Conservation (phyloP, 441 rosid species). For the Jatropha podagrica region DNA sequence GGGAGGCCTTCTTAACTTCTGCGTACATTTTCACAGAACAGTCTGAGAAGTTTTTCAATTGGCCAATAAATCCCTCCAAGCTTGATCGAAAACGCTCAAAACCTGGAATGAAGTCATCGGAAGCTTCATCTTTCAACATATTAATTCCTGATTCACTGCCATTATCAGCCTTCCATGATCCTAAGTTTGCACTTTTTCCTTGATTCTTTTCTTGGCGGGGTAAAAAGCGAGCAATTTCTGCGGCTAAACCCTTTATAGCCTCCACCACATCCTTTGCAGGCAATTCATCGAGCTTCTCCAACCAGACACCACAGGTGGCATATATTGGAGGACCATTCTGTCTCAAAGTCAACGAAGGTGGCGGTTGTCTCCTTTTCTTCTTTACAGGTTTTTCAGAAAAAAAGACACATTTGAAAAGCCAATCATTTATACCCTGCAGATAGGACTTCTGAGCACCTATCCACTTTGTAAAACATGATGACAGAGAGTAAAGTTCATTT, state of each 20-base stretch:
- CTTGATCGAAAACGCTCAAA: slow-evolving; percentile 52
- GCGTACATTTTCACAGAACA: slow-evolving; percentile 51
- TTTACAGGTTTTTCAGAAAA: slow-evolving; percentile 32
- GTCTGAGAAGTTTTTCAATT: slow-evolving; percentile 52
- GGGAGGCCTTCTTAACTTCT: slow-evolving; percentile 37
- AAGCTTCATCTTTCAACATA: slow-evolving; percentile 48
- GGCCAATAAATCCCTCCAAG: slow-evolving; percentile 49
- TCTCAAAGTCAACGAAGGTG: slow-evolving; percentile 23
- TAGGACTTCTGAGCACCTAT: slow-evolving; percentile 73
- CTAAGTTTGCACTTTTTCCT: slow-evolving; percentile 39
- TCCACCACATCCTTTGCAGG: slow-evolving; percentile 60
- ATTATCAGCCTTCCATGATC: slow-evolving; percentile 36
- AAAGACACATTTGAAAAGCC: slow-evolving; percentile 76
- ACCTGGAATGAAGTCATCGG: slow-evolving; percentile 52
- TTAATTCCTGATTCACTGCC: slow-evolving; percentile 38
- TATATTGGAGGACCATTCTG: slow-evolving; percentile 70
- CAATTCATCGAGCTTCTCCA: slow-evolving; percentile 50
- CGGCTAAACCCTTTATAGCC: slow-evolving; percentile 60
- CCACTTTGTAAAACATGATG: slow-evolving; percentile 75
- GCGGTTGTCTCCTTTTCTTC: slow-evolving; percentile 34
- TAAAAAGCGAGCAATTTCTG: slow-evolving; percentile 55
- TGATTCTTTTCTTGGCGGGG: slow-evolving; percentile 77
- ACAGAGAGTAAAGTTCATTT: slow-evolving; percentile 55
- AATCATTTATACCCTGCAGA: slow-evolving; percentile 56
- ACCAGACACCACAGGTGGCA: slow-evolving; percentile 67